A percentile compares a stretch with the other conserved stretches of the same genome.
Evolutionary conservation across 352 stramenopile species (phyloP).

Genomic region (Pythium folliculosum): DNA sequence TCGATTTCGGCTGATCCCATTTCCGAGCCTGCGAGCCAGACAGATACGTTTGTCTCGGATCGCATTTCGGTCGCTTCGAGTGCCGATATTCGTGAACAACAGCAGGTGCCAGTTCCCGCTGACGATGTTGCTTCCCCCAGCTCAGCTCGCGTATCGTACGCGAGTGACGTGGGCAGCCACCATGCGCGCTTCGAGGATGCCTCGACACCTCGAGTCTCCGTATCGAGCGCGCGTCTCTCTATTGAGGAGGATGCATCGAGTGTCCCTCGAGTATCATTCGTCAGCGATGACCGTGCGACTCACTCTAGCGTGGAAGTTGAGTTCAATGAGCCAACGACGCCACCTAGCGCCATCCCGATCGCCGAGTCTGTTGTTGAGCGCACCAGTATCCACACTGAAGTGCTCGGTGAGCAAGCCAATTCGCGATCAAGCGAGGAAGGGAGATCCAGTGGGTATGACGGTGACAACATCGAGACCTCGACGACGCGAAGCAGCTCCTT

Average conservation of each 20-base stretch:
- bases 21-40: slow-evolving; percentile 8
- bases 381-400: neutral
- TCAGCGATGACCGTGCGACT: neutral
- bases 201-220: slow-evolving; percentile 1
- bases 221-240: slow-evolving; percentile 7
- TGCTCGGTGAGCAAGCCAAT: neutral
- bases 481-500: slow-evolving; percentile 13
- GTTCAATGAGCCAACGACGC: neutral
- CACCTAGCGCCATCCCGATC: neutral
- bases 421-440: slow-evolving; percentile 9
- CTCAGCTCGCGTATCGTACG: slow-evolving; percentile 5
- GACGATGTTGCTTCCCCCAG: neutral
- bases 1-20: slow-evolving; percentile 9
- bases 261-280: slow-evolving; percentile 7
- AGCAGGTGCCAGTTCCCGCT: neutral
- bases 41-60: slow-evolving; percentile 14
- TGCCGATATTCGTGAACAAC: neutral
- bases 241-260: slow-evolving; percentile 11
- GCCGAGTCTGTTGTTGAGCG: neutral
- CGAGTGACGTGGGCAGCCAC: neutral
- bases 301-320: slow-evolving; percentile 2
- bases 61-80: slow-evolving; percentile 17
- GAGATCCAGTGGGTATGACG: slow-evolving; percentile 15
- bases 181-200: slow-evolving; percentile 5
- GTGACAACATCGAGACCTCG: slow-evolving; percentile 15